Percentiles rank a stretch among this genome's conserved stretches.
These are phyloP conservation scores for Protostelium mycophagum DNA, from an alignment of 78 protist genomes.

Conservation along the genomic window DNA sequence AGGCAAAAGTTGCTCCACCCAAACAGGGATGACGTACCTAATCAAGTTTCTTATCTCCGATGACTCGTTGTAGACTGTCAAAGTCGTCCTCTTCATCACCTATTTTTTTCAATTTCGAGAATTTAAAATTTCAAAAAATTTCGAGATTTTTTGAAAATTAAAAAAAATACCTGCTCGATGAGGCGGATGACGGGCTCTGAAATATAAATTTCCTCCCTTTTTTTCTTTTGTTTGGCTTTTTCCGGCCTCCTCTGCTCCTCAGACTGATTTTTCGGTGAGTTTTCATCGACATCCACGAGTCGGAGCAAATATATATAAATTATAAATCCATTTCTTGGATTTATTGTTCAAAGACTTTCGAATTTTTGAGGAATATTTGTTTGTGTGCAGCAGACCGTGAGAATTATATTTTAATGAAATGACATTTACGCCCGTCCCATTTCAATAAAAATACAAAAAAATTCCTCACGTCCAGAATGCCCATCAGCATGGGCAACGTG, in stretches of 20 bases:
- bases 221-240: neutral
- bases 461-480: neutral
- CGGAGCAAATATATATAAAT: no score
- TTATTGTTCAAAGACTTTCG: no score
- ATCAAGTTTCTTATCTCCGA: neutral
- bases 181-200: neutral
- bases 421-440: no score
- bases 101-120: neutral
- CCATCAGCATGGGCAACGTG: neutral
- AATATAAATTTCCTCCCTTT: neutral
- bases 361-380: no score
- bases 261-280: no score
- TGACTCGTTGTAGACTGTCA: neutral
- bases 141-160: no score
- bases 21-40: neutral
- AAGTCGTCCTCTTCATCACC: neutral
- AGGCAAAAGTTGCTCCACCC: neutral
- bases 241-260: neutral
- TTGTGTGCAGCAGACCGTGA: no score
- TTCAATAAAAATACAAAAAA: no score
- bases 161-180: neutral
- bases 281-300: no score
- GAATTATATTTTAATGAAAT: no score
- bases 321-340: no score
- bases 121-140: no score